Evolutionary conservation across 306 rosid species (phyloP).

Genomic region (Hippophae gyantsensis): DNA sequence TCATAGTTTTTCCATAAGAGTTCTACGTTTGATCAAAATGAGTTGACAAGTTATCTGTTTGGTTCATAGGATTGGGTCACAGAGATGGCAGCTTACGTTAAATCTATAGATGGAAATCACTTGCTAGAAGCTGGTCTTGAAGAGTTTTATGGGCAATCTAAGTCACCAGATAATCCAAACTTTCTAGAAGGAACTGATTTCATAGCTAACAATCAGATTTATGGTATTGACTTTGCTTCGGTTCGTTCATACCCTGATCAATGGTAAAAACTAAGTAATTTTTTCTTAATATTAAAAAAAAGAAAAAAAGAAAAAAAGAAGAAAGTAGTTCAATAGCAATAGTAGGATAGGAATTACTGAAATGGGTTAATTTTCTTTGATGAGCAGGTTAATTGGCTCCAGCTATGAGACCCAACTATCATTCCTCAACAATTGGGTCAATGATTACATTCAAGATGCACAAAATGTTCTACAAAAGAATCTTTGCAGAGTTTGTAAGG

Average conservation of each 20-base stretch:
- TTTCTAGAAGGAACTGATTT: slow-evolving; percentile 73
- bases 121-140: slow-evolving; percentile 79
- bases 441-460: slow-evolving; percentile 69
- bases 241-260: slow-evolving; percentile 82
- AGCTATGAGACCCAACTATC: slow-evolving; percentile 45
- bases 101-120: slow-evolving; percentile 82
- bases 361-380: slow-evolving; percentile 2
- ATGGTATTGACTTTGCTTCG: slow-evolving; percentile 78
- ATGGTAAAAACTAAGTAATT: slow-evolving; percentile 32
- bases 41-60: background rate
- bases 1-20: no score
- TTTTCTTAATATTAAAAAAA: no score
- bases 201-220: slow-evolving; percentile 75
- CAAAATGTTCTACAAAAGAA: slow-evolving; percentile 70
- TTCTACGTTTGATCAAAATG: no score
- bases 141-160: slow-evolving; percentile 75
- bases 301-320: no score
- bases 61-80: slow-evolving; percentile 62
- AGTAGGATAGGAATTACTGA: no score
- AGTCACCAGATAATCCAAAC: slow-evolving; percentile 42
- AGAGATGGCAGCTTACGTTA: slow-evolving; percentile 86
- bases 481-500: slow-evolving; percentile 79
- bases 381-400: slow-evolving; percentile 56
- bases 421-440: slow-evolving; percentile 57
- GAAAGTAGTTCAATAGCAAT: no score